A percentile compares a stretch with the other conserved stretches of the same genome.
Conservation (phyloP, 352 stramenopile genomes). For the Saprolegnia parasitica region DNA sequence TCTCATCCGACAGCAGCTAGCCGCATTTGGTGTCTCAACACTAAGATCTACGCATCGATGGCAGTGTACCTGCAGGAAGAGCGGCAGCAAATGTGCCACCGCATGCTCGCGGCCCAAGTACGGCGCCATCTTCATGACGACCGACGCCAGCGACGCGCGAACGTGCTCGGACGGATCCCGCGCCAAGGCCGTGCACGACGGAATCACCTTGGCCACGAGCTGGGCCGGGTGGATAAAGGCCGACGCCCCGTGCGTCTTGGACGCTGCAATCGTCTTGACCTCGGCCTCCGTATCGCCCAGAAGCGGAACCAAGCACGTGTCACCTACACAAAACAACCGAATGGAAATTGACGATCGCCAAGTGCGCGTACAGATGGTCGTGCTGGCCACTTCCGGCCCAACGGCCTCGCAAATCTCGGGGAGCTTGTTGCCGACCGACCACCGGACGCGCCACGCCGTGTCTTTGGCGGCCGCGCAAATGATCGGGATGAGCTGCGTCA, state of each 20-base stretch:
- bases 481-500: conserved; percentile 82
- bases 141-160: conserved; percentile 90
- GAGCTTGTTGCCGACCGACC: conserved; percentile 97
- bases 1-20: conserved; percentile 94
- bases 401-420: conserved; percentile 89
- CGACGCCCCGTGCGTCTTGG: conserved; percentile 78
- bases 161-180: conserved; percentile 97
- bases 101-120: conserved; percentile 90
- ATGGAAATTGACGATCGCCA: not conserved
- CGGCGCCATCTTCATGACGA: conserved; percentile 94
- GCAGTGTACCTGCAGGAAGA: conserved; percentile 86
- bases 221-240: conserved; percentile 54
- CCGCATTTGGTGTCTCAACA: too few species aligned
- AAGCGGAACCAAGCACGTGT: conserved; percentile 88
- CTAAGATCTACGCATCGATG: too few species aligned
- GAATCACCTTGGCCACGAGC: conserved; percentile 69
- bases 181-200: conserved; percentile 90
- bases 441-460: conserved; percentile 97
- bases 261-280: conserved; percentile 92
- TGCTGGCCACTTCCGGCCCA: conserved; percentile 57
- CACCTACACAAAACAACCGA: not conserved
- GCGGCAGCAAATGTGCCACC: conserved; percentile 92
- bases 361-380: conserved; percentile 51
- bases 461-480: conserved; percentile 91
- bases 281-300: conserved; percentile 97